Evolutionary conservation across 306 rosid genomes (phyloP).

Genomic region (Benincasa hispida): DNA sequence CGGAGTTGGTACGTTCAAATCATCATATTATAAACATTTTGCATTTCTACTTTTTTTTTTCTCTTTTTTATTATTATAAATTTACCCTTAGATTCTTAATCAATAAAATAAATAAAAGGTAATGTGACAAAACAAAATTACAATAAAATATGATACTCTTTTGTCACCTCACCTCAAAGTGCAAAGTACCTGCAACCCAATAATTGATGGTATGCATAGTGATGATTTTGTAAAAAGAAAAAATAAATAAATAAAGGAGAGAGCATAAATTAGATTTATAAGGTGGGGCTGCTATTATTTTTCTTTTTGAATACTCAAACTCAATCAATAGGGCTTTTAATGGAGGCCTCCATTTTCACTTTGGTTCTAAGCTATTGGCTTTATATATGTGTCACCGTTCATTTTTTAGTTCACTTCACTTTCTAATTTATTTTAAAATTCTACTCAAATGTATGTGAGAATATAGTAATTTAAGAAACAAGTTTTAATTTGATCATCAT

Average conservation of each 20-base stretch:
- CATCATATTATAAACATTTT: background rate
- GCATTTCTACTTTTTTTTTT: background rate
- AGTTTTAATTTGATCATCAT: background rate
- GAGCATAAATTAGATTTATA: background rate
- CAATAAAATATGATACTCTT: background rate
- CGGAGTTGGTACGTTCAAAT: background rate
- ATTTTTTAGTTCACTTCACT: background rate
- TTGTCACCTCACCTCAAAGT: background rate
- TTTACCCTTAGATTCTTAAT: background rate
- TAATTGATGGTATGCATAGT: background rate
- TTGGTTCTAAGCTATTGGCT: background rate
- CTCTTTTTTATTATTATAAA: background rate
- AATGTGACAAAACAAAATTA: background rate
- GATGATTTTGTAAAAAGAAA: background rate
- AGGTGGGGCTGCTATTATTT: slow-evolving; percentile 1
- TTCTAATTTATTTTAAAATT: background rate
- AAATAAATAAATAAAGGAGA: background rate
- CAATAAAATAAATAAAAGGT: background rate
- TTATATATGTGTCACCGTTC: background rate
- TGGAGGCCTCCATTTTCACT: background rate
- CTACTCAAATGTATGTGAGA: background rate
- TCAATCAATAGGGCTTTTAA: background rate
- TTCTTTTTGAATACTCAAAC: slow-evolving; percentile 7
- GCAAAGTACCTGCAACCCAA: background rate
- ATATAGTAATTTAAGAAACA: background rate